Evolutionary conservation across 495 filamentous ascomycete species (phyloP).

Genomic region (Trichoderma virens): DNA sequence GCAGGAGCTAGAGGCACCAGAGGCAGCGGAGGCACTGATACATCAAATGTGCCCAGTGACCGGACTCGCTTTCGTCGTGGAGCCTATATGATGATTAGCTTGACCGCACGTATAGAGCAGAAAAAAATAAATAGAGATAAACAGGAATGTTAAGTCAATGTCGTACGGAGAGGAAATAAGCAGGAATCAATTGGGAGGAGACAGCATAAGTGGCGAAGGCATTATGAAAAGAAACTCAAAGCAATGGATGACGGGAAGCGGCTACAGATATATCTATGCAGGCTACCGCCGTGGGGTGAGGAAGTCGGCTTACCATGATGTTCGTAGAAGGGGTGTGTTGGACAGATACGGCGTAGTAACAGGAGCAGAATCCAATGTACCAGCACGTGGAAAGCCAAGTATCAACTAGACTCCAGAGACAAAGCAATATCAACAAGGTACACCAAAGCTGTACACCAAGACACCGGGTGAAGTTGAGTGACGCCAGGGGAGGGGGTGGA

Average conservation of each 20-base stretch:
- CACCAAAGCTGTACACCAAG: conserved; percentile 1
- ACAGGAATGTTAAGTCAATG: background rate
- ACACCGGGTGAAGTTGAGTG: background rate
- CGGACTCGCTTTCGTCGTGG: background rate
- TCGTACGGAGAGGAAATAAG: background rate
- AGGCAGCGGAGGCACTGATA: background rate
- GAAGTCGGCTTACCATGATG: background rate
- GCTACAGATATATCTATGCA: background rate
- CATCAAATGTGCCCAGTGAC: background rate
- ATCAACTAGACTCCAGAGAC: background rate
- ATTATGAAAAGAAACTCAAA: background rate
- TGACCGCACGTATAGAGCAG: background rate
- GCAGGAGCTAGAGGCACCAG: background rate
- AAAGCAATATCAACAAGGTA: conserved; percentile 1
- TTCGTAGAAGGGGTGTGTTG: background rate
- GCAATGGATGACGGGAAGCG: background rate
- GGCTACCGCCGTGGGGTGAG: background rate
- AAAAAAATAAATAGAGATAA: background rate
- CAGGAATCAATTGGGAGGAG: background rate
- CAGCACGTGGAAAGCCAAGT: conserved; percentile 4
- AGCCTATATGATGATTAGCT: background rate
- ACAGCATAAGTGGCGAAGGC: background rate
- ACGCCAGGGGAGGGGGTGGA: conserved; percentile 10
- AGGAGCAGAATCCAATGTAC: conserved; percentile 4
- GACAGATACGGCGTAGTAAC: background rate